Conservation (phyloP, 1,139 yeast species). For the Nakaseomyces kungkrabaensis region DNA sequence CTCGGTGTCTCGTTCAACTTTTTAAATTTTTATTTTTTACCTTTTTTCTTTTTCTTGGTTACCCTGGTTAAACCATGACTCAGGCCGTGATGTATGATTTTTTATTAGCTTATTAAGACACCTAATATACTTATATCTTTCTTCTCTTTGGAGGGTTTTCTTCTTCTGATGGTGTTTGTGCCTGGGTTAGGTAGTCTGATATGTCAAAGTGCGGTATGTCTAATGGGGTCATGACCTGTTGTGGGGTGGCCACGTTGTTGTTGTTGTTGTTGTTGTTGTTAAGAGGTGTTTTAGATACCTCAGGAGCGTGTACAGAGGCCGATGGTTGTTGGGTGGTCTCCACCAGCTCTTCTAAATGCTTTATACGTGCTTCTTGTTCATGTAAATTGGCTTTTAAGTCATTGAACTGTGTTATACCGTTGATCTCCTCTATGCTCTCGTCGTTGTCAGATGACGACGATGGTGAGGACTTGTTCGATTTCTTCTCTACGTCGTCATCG, state of each 20-base stretch:
- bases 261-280: not conserved
- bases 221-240: not conserved
- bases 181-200: conserved; percentile 1
- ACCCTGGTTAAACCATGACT: too few relatives aligned
- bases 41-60: not conserved
- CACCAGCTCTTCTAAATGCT: conserved; percentile 23
- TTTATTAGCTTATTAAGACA: too few relatives aligned
- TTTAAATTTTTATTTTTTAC: not conserved
- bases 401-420: conserved; percentile 7
- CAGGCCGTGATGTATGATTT: too few relatives aligned
- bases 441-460: not conserved
- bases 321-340: not conserved
- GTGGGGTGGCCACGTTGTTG: not conserved
- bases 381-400: conserved; percentile 24
- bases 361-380: conserved; percentile 28
- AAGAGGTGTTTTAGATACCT: not conserved
- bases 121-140: not conserved
- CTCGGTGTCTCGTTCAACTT: too few relatives aligned
- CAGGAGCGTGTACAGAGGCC: too few relatives aligned
- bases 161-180: not conserved
- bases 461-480: too few relatives aligned
- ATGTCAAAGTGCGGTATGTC: not conserved
- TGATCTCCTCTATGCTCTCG: not conserved
- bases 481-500: conserved; percentile 9
- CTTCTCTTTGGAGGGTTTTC: not conserved